Base-by-base conservation (phyloP, 768 basidiomycete genomes). In the Suillus occidentalis region DNA sequence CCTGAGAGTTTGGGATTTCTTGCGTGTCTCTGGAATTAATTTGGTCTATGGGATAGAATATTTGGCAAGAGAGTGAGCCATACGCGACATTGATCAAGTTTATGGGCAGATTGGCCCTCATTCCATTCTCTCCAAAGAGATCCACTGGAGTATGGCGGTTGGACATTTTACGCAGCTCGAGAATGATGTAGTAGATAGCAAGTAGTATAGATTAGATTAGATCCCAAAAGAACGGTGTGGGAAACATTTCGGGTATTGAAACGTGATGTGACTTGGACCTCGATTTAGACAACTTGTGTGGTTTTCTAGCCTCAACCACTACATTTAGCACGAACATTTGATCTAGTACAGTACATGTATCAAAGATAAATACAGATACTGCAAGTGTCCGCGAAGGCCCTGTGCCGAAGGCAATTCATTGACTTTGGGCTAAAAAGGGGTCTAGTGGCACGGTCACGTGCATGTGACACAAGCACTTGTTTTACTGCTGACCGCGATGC, bases 1-100 rank as follows among this genome's bases (percentile, higher is more conserved):
- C 97, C 76, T 99, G 97, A 5, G 87, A 94, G 73, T 99, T 91
- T 16, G 97, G 96, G 14, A 99, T 82, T 77, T 98, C 92, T 62
- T 97, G 93, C 7, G 89, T 65, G 59, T 82, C 78, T 65, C 89
- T 90, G 71, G 39, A 37, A 64, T 36, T 3, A 28, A 52, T 20
- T 52, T 65, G 36, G 53, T 63, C 43, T 37, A 31, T 55, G 62
- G 37, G 47, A 45, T 22, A 59, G 9, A 20, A 20, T 3, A 13
- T 42, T 42, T 50, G 13, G 25, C 18, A 20, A 31, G 25, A 31
- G 25, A 31, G 39, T 42, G 58, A 28, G 39, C 6, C 58, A 66
- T 79, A 97, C 97, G 95, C 92, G 60, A 89, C 94, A 79, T 99
- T 97, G 62, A 93, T 69, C 66, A 94, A 85, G 64, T 76, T 66